Evolutionary conservation across 805 yeast genomes (phyloP).

Genomic region (Kazachstania kunashirensis): DNA sequence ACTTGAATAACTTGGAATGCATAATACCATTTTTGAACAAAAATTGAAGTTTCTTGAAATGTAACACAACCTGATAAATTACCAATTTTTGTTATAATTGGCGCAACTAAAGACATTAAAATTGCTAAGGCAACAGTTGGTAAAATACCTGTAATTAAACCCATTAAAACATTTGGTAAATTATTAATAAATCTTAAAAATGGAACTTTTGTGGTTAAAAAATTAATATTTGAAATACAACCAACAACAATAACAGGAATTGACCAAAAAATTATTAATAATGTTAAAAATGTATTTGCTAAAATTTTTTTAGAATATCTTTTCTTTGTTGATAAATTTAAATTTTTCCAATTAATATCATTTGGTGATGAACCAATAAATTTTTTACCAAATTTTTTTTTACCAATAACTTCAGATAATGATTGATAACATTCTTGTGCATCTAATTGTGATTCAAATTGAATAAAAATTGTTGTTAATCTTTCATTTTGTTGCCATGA

Average conservation of each 20-base stretch:
- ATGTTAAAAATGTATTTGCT: constrained; percentile 55
- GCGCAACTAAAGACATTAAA: constrained; percentile 80
- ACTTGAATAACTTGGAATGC: constrained; percentile 88
- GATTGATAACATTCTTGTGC: constrained; percentile 85
- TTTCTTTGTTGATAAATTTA: constrained; percentile 46
- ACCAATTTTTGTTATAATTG: constrained; percentile 70
- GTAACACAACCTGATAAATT: constrained; percentile 64
- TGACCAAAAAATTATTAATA: constrained; percentile 81
- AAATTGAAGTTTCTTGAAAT: constrained; percentile 59
- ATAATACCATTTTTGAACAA: constrained; percentile 81
- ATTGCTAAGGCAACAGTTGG: constrained; percentile 76
- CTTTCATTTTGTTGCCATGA: constrained; percentile 42
- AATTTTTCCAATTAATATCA: constrained; percentile 77
- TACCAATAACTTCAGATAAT: constrained; percentile 32
- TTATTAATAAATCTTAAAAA: constrained; percentile 70
- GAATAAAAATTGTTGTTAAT: constrained; percentile 64
- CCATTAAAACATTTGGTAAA: constrained; percentile 60
- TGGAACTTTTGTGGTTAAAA: constrained; percentile 56
- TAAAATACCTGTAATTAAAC: constrained; percentile 77
- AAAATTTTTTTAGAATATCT: constrained; percentile 47
- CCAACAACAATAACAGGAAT: constrained; percentile 98
- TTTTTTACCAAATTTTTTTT: constrained; percentile 30
- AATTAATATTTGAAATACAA: constrained; percentile 77
- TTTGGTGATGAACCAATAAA: constrained; percentile 64
- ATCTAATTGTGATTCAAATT: constrained; percentile 76